phyloP scores from a whole-genome alignment of 176 grass and related monocot genomes.

The Aegilops longissima region DNA sequence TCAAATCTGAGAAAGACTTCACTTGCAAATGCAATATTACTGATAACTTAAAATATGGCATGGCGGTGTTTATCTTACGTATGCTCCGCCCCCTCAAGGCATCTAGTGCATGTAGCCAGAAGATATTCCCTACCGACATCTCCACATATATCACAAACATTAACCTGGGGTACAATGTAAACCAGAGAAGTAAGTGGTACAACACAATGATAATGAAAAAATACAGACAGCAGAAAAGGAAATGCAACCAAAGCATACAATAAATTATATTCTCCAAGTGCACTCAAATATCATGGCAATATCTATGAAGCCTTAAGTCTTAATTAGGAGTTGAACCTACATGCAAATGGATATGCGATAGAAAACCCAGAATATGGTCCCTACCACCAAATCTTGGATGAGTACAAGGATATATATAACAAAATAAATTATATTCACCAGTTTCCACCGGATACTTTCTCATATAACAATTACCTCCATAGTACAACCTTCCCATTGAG shows the following conservation, averaged over 20 bases:
- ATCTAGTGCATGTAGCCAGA: conserved; percentile 91
- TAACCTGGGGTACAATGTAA: conserved; percentile 60
- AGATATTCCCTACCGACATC: conserved; percentile 89
- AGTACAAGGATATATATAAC: conserved; percentile 5
- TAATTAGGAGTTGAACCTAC: not conserved
- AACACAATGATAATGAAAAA: not conserved
- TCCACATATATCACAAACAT: conserved; percentile 99
- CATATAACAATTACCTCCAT: not conserved
- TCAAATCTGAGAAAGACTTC: conserved; percentile 19
- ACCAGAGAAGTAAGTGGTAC: conserved; percentile 27
- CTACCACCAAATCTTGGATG: not conserved
- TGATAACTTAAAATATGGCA: not conserved
- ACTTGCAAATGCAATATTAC: not conserved
- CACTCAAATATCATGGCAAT: not conserved
- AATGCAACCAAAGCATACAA: conserved; percentile 1
- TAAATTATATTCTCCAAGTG: conserved; percentile 24
- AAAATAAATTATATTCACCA: not conserved
- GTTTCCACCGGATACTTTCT: not conserved
- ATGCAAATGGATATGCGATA: conserved; percentile 11
- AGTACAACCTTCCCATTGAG: not conserved
- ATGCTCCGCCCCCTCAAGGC: conserved; percentile 91
- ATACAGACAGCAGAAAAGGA: not conserved
- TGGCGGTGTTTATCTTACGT: conserved; percentile 63
- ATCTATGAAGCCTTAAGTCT: not conserved
- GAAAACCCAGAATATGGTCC: not conserved